Evolutionary conservation across 805 yeast species (phyloP), one percentile per base, ranked within the genome.

Genomic region (Huiozyma sinensis): DNA sequence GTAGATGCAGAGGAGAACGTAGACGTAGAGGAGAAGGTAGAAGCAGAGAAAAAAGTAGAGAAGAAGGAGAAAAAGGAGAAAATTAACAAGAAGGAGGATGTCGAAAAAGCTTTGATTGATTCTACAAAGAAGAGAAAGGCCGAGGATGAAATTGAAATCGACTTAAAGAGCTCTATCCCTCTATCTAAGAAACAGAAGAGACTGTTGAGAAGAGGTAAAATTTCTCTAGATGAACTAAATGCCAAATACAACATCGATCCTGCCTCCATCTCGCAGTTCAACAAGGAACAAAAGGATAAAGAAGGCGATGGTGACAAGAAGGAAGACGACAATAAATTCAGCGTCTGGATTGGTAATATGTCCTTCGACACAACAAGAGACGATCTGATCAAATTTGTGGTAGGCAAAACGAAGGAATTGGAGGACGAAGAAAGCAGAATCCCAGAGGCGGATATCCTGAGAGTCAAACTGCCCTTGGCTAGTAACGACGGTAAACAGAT

Each of bases 261-360:
- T 33, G 57, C 60, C 17, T 61, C 66, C 12, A 54, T 61, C 13
- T 57, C 59, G 44, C 63, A 65, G 49, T 57, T 53, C 50, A 56
- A 67, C 43, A 65, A 68, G 46, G 74, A 78, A 36, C 46, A 57
- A 35, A 64, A 59, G 35, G 56, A 58, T 38, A 64, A 56, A 33
- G 66, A 55, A 13, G 58, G 55, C n/a, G 44, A 46, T n/a, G 39
- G 44, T 12, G 65, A 60, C 37, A 50, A 55, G 13, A 68, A 67
- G 42, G 72, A 81, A 5, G 68, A 67, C 42, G 73, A 81, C 5
- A 17, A 17, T 17, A 76, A 72, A 44, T 75, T 66, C 54, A 94
- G 94, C 38, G 92, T 88, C 33, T 92, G 98, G 98, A 76, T 92
- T 39, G 98, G 98, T 37, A 92, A 92, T 60, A 65, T 92, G 50